Evolutionary conservation across 768 basidiomycete species (phyloP), one percentile per base, ranked within the genome.

Genomic region (Lanmaoa pseudosensibilis): DNA sequence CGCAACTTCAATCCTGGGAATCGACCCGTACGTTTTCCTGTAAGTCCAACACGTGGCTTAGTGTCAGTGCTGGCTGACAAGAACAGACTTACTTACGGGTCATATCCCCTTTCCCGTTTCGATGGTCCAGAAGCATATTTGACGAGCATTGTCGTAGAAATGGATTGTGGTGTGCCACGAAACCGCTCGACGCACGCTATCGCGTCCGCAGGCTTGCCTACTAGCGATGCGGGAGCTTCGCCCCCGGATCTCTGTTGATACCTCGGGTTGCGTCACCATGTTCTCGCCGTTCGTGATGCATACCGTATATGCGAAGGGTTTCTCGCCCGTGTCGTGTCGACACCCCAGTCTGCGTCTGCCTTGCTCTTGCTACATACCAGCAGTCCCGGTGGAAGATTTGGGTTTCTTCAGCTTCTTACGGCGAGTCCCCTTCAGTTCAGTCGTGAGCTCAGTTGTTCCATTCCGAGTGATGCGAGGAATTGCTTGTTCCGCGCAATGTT

Each of bases 11-110:
- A 96, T 71, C 3, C 83, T 90, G 6, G 92, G 92, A 54, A 96
- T 95, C 33, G 77, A 63, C 0, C 94, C 94, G 69, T 84, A 94
- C 2, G 74, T 80, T 74, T 92, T 94, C 12, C 90, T 92, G 56
- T 52, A 25, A 4, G 47, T 19, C 27, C 36, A 41, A 63, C 52
- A 19, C 18, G 46, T 11, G 15, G 21, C 21, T 30, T 34, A 46
- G 73, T 27, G 27, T 71, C 65, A 9, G 71, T 68, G 41, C 61
- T 68, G 0, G 6, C 2, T 9, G 6, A 27, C 38, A 23, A n/a
- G 21, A 38, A 40, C 4, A 18, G 0, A 2, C 9, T 5, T 2
- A 36, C 69, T 67, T 40, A 73, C 71, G 70, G 70, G 32, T 72
- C 67, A 32, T 79, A 63, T 18, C 55, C 65, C 57, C 76, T 70